Conservation (phyloP, 1,284 basidiomycete species). For the Nidula niveotomentosa region DNA sequence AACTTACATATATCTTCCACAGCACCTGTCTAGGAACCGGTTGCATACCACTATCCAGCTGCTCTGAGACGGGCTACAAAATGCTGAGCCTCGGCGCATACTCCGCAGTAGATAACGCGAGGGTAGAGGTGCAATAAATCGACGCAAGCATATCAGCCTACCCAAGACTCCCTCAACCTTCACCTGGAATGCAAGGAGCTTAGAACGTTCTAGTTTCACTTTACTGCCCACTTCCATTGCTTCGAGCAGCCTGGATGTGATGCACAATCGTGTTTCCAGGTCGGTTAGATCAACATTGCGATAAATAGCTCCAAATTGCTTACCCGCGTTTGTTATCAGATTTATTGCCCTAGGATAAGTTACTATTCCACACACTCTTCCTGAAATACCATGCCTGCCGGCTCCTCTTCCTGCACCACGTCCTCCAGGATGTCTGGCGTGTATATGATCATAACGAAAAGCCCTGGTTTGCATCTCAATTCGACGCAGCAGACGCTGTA, state of each 20-base stretch:
- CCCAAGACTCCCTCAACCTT: too few relatives aligned
- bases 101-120: slow-evolving; percentile 14
- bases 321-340: slow-evolving; percentile 18
- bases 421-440: slow-evolving; percentile 32
- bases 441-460: slow-evolving; percentile 14
- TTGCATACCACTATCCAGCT: slow-evolving; percentile 30
- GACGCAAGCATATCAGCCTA: too few relatives aligned
- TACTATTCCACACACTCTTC: slow-evolving; percentile 37
- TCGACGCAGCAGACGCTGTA: slow-evolving; percentile 29
- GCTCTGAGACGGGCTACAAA: slow-evolving; percentile 23
- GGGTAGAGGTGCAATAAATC: slow-evolving; percentile 5
- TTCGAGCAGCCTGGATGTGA: slow-evolving; percentile 12
- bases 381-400: slow-evolving; percentile 33
- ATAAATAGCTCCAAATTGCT: neutral
- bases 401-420: slow-evolving; percentile 34
- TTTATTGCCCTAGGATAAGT: slow-evolving; percentile 34
- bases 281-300: too few relatives aligned
- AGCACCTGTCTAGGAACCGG: slow-evolving; percentile 42
- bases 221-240: too few relatives aligned
- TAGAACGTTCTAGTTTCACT: too few relatives aligned
- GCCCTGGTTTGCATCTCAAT: slow-evolving; percentile 29
- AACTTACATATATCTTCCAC: neutral
- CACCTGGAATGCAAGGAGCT: too few relatives aligned
- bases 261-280: slow-evolving; percentile 5
- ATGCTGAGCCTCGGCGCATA: slow-evolving; percentile 23